Evolutionary conservation across 306 rosid species (phyloP), one percentile per base, ranked within the genome.

Genomic region (Arachis stenosperma): DNA sequence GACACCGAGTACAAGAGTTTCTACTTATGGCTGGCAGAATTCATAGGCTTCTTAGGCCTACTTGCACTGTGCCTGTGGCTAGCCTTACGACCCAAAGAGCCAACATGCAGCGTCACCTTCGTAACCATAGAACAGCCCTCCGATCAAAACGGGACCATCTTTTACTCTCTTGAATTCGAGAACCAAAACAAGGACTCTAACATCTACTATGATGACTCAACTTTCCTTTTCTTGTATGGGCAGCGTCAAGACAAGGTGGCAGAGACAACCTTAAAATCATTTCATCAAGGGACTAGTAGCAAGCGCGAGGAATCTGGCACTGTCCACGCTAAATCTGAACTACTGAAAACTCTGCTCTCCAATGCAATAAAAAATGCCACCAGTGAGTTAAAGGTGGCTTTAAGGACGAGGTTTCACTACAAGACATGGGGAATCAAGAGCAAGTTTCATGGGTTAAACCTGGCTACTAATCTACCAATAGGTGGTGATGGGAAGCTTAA

Each of bases 351-450:
- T 12, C 15, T 52, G 8, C 27, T 84, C 63, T 4, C 46, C 65
- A 74, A 79, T 7, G 84, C 84, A 37, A 74, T 74, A 12, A 61
- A 61, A 5, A 75, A 87, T 33, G 80, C 83, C 81, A 87, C 85
- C 8, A 76, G 77, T 2, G 86, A 79, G 73, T 55, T 87, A 70
- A 77, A 71, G 79, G 87, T 61, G 44, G 67, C 71, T 52, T 36
- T 87, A 33, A 36, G 10, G 37, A 79, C 85, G 29, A 64, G 73
- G 69, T 5, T 84, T 42, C 73, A 55, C 7, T 84, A 74, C 79
- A 84, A 75, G 79, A 87, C 85, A 42, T 82, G 80, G 86, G 90
- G 90, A 15, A 69, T 79, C 42, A 84, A 43, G 84, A 84, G 86
- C 78, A 82, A 79, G 81, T 84, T 54, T 51, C 85, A 74, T 12